Conservation (phyloP, 2,329 filamentous ascomycete species). For the Alternaria arbusti region DNA sequence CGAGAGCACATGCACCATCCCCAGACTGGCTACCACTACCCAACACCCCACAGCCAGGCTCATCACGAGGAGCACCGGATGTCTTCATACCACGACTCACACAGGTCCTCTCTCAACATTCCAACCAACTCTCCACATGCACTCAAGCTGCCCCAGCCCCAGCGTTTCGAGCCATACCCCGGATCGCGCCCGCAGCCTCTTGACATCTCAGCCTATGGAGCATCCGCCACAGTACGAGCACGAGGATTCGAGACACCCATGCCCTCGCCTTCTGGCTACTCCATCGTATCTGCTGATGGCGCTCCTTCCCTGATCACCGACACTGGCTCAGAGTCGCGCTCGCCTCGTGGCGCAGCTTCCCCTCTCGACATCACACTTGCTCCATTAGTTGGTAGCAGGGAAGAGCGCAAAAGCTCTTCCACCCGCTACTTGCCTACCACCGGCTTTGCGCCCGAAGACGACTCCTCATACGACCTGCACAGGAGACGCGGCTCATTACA, state of each 20-base stretch:
- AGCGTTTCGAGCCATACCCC: slow-evolving; percentile 39
- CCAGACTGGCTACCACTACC: slow-evolving; percentile 41
- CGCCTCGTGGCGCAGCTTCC: slow-evolving; percentile 54
- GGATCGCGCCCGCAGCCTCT: slow-evolving; percentile 43
- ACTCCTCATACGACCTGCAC: slow-evolving; percentile 34
- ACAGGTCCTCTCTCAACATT: slow-evolving; percentile 37
- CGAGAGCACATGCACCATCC: slow-evolving; percentile 41
- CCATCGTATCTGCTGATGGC: slow-evolving; percentile 67
- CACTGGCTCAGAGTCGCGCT: slow-evolving; percentile 55
- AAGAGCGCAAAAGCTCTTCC: slow-evolving; percentile 47
- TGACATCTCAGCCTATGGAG: slow-evolving; percentile 34
- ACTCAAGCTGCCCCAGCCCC: slow-evolving; percentile 43
- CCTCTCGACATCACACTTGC: slow-evolving; percentile 53
- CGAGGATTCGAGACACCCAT: slow-evolving; percentile 62
- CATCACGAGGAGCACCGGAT: slow-evolving; percentile 37
- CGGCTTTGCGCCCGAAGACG: slow-evolving; percentile 48
- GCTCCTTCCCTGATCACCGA: slow-evolving; percentile 77
- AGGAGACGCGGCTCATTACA: slow-evolving; percentile 42
- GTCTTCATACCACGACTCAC: slow-evolving; percentile 37
- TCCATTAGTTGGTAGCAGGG: slow-evolving; percentile 44
- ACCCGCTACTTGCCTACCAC: slow-evolving; percentile 46
- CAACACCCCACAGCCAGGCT: slow-evolving; percentile 25
- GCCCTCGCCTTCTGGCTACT: slow-evolving; percentile 68
- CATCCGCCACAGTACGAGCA: slow-evolving; percentile 30
- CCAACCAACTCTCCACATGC: slow-evolving; percentile 35